These are phyloP conservation scores for Chenopodium quinoa DNA, from an alignment of 148 eudicot genomes.

Conservation along the genomic window DNA sequence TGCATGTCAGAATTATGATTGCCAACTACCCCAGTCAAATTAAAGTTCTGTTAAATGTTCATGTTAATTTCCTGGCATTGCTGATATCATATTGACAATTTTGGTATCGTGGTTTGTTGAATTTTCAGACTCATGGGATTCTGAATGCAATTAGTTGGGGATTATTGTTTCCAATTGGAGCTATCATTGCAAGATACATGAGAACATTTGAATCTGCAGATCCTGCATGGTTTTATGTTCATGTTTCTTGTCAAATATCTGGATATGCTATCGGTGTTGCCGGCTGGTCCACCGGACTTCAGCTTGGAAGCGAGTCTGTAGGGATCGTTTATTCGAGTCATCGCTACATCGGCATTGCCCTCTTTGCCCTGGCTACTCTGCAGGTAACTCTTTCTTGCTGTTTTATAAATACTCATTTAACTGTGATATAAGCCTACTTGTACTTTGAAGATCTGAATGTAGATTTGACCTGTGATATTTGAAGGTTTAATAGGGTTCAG, in stretches of 20 bases:
- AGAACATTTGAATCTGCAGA: slow-evolving; percentile 70
- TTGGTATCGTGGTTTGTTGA: slow-evolving; percentile 12
- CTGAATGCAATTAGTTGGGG: slow-evolving; percentile 96
- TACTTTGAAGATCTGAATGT: neutral
- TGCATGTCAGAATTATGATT: neutral
- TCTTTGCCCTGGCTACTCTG: slow-evolving; percentile 82
- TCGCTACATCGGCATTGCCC: slow-evolving; percentile 80
- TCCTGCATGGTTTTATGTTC: slow-evolving; percentile 91
- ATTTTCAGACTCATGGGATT: slow-evolving; percentile 81
- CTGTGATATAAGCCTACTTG: neutral
- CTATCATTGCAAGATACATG: slow-evolving; percentile 70
- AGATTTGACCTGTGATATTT: neutral
- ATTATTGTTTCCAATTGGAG: slow-evolving; percentile 73
- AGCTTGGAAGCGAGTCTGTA: slow-evolving; percentile 71
- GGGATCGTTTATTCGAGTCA: slow-evolving; percentile 55
- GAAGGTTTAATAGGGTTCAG: neutral
- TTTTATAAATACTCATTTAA: neutral
- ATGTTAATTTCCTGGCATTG: neutral
- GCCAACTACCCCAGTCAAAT: neutral
- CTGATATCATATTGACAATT: neutral
- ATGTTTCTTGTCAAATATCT: slow-evolving; percentile 64
- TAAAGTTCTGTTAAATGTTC: neutral
- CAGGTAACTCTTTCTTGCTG: slow-evolving; percentile 47
- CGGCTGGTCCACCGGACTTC: slow-evolving; percentile 94
- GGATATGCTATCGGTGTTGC: slow-evolving; percentile 87